These are phyloP conservation scores for Botrytis medusae DNA, from an alignment of 2,329 filamentous ascomycete genomes.

Conservation along the genomic window DNA sequence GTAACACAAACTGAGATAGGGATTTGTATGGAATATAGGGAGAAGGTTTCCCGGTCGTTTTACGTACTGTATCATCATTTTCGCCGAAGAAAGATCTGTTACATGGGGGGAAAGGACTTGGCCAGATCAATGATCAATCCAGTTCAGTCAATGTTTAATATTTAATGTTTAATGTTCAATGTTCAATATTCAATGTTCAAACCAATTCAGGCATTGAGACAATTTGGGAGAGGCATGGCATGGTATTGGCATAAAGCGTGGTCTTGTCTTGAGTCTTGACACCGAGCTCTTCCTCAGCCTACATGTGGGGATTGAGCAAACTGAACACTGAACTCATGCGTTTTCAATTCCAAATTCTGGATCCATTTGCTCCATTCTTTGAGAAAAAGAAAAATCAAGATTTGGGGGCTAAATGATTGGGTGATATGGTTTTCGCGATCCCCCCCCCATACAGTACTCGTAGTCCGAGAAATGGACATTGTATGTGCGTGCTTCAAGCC, in stretches of 20 bases:
- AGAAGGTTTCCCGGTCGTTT: constrained; percentile 20
- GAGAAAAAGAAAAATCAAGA: background rate
- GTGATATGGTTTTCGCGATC: constrained; percentile 6
- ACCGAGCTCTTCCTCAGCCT: background rate
- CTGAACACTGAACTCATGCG: constrained; percentile 9
- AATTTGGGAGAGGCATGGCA: background rate
- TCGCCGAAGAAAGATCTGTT: constrained; percentile 10
- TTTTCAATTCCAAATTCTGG: constrained; percentile 8
- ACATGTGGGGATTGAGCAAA: constrained; percentile 6
- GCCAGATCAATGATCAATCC: background rate
- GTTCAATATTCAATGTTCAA: background rate
- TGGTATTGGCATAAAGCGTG: background rate
- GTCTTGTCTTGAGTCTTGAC: background rate
- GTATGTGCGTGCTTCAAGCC: constrained; percentile 4
- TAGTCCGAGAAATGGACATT: constrained; percentile 8
- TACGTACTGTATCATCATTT: constrained; percentile 21
- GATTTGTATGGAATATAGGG: background rate
- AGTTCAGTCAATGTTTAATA: background rate
- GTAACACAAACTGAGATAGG: constrained; percentile 7
- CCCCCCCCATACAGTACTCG: background rate
- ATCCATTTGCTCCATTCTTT: constrained; percentile 2
- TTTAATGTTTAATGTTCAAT: background rate
- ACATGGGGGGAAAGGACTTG: constrained; percentile 1
- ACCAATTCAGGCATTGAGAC: constrained; percentile 1
- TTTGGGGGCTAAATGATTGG: constrained; percentile 16